These are phyloP conservation scores for Astrocystis sublimbata DNA, from an alignment of 495 filamentous ascomycete genomes.

Conservation along the genomic window DNA sequence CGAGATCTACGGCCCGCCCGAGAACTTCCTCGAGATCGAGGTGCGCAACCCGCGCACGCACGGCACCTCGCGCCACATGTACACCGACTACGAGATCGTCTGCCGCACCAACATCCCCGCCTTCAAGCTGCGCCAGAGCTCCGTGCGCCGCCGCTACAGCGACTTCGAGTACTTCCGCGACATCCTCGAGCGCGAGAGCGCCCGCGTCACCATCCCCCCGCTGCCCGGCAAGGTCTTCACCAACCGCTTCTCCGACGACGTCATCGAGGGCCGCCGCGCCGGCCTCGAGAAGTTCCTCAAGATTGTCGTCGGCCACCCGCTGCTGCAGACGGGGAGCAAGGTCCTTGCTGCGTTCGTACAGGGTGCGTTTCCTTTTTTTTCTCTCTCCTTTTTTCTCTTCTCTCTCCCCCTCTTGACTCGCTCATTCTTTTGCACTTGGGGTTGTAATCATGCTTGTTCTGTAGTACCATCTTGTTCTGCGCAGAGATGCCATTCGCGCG, in stretches of 20 bases:
- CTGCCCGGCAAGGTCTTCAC: slow-evolving; percentile 97
- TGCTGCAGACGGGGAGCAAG: slow-evolving; percentile 97
- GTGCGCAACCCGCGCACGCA: slow-evolving; percentile 93
- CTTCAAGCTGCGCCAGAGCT: slow-evolving; percentile 83
- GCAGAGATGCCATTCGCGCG: background rate
- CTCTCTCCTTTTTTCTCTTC: slow-evolving; percentile 14
- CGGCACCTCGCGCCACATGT: slow-evolving; percentile 92
- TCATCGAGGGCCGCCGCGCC: slow-evolving; percentile 92
- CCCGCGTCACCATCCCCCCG: slow-evolving; percentile 92
- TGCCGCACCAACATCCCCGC: slow-evolving; percentile 98
- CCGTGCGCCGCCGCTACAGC: slow-evolving; percentile 89
- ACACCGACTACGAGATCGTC: slow-evolving; percentile 97
- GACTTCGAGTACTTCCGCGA: slow-evolving; percentile 99
- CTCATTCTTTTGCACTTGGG: background rate
- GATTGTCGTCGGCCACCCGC: slow-evolving; percentile 95
- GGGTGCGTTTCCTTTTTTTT: slow-evolving; percentile 57
- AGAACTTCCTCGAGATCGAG: slow-evolving; percentile 99
- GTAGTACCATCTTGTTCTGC: background rate
- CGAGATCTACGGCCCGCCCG: slow-evolving; percentile 97
- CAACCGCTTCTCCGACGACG: slow-evolving; percentile 96
- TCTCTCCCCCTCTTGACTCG: background rate
- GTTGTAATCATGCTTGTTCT: background rate
- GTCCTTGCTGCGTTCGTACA: slow-evolving; percentile 95
- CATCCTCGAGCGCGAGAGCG: slow-evolving; percentile 92
- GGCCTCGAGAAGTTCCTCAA: slow-evolving; percentile 94